Evolutionary conservation across 306 rosid species (phyloP), one percentile per base, ranked within the genome.

Genomic region (Medicago arabica): DNA sequence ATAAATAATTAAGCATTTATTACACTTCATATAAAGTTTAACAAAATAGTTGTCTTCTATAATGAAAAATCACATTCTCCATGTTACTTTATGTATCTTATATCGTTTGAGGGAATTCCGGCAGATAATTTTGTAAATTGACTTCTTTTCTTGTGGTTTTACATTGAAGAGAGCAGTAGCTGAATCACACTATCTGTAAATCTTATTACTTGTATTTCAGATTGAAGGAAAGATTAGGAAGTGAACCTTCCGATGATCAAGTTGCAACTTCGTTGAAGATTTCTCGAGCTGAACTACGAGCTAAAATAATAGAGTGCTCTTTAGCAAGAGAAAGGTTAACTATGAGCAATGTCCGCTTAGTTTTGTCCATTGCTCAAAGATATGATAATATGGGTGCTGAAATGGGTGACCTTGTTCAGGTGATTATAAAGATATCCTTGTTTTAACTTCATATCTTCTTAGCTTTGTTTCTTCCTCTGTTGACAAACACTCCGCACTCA

Each of bases 401-500:
- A 84, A 90, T 92, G 97, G 89, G 88, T 43, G 99, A 95, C 85
- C 97, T 95, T 72, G 87, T 95, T 84, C 99, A 95, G 97, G 99
- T 95, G 67, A 61, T 72, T 79, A 41, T 51, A 31, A 49, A 53
- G 16, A 47, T 16, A 53, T 54, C 46, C 66, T 8, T 63, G 49
- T 69, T 21, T 82, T 18, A 46, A 34, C 75, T 18, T 38, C 67
- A 57, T 25, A 55, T 51, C 59, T 51, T 44, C 57, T 64, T 55
- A 16, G 62, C 77, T 57, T 39, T 12, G 38, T 69, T 31, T 71
- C 17, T 69, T 75, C 60, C 62, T 28, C 61, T n/a, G 47, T 41
- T 46, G 63, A 57, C 14, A 58, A 70, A 40, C 39, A 47, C 44
- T 44, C 18, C 8, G 12, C 54, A 67, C 61, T 77, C 63, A 15